phyloP scores from a whole-genome alignment of 495 filamentous ascomycete genomes.

The Aspergillus funiculosus region DNA sequence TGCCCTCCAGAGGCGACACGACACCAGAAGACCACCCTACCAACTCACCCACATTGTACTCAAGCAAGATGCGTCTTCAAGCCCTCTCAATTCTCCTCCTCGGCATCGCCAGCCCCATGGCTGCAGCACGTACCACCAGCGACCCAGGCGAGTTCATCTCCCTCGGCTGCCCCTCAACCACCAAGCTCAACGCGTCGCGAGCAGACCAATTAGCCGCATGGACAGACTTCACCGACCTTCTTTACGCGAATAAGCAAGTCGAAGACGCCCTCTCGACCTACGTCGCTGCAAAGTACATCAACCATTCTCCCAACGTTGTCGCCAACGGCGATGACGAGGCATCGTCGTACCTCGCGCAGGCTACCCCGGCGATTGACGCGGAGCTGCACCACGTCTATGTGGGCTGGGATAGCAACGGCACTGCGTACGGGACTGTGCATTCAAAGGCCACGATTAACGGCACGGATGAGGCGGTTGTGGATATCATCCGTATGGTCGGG shows the following conservation, averaged over 20 bases:
- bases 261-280: neutral
- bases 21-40: too few relatives aligned
- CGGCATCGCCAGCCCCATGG: too few relatives aligned
- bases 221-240: neutral
- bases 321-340: neutral
- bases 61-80: too few relatives aligned
- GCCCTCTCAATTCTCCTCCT: too few relatives aligned
- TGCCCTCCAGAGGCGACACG: too few relatives aligned
- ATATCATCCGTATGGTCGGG: slow-evolving; percentile 8
- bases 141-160: neutral
- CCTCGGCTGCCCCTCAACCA: slow-evolving; percentile 4
- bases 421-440: neutral
- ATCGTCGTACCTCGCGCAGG: neutral
- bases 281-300: slow-evolving; percentile 3
- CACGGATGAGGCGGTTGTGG: neutral
- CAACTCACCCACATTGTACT: too few relatives aligned
- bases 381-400: slow-evolving; percentile 3
- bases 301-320: slow-evolving; percentile 1
- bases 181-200: neutral
- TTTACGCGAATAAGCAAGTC: slow-evolving; percentile 2
- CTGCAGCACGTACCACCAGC: too few relatives aligned
- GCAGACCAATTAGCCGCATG: neutral
- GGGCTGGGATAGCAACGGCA: neutral
- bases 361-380: neutral
- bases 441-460: neutral